Base-by-base conservation (phyloP, 768 basidiomycete species). In the Phylloporus scabripes region DNA sequence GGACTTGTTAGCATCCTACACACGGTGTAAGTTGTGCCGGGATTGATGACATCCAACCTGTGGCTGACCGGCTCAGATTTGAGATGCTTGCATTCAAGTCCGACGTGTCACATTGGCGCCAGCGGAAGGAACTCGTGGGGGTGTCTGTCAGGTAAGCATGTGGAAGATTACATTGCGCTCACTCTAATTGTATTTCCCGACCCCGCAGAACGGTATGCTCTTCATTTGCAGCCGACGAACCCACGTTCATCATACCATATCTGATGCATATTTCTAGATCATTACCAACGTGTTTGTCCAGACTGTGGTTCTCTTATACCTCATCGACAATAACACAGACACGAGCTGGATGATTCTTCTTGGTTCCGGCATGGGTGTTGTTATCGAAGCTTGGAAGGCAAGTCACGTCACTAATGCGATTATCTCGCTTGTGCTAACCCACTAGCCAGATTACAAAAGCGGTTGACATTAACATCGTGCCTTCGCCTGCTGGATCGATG, bases 261-360 rank as follows among this genome's bases (percentile, higher is more conserved):
- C 48, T 37, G 50, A 48, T 51, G 29, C 29, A 31, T 17, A 20
- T 43, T 34, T 58, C 20, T 44, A 78, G 78, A 87, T 99, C 58
- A 64, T 97, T 57, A 90, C 92, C 33, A 99, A 98, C 66, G 91
- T 94, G 54, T 82, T 97, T 63, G 87, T 93, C n/a, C 89, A 94
- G 73, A 66, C 87, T 24, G 75, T 98, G 59, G 84, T 96, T 60
- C 74, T 95, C 28, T 75, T 98, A 17, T 98, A 96, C 70, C 85
- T 98, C 58, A 83, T 94, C 59, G 94, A 96, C 71, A 94, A 93
- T 66, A 91, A 89, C 58, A 84, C 90, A 46, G 89, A 97, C 65
- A 99, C 95, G 26, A 92, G 86, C 60, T 95, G 91, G 87, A 97
- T 97, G 91, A 97, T 98, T 66, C 77, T 97, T 21, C 78, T 92